These are phyloP conservation scores for Tricholoma sp. DNA, from an alignment of 768 basidiomycete genomes.

Conservation along the genomic window DNA sequence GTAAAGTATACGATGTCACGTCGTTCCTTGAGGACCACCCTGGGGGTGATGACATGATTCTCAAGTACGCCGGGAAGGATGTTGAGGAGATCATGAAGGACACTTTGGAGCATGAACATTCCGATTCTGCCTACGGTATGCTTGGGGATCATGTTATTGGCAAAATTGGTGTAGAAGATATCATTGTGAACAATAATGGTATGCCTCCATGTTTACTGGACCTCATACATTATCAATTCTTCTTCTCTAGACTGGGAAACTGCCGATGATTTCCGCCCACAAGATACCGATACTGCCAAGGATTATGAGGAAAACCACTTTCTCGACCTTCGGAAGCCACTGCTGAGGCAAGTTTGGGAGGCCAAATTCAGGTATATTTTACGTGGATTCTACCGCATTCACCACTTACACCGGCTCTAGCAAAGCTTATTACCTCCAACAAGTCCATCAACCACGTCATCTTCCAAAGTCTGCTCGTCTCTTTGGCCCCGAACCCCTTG, in stretches of 20 bases:
- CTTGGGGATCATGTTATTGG: conserved; percentile 86
- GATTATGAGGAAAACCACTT: conserved; percentile 92
- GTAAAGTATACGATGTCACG: conserved; percentile 90
- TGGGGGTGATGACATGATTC: conserved; percentile 89
- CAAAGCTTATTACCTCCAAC: conserved; percentile 93
- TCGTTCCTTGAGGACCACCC: conserved; percentile 84
- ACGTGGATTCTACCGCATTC: conserved; percentile 1
- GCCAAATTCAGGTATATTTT: conserved; percentile 68
- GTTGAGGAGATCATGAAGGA: conserved; percentile 80
- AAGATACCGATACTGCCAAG: conserved; percentile 73
- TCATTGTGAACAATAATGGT: conserved; percentile 59
- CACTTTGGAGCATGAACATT: conserved; percentile 78
- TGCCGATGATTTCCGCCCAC: conserved; percentile 85
- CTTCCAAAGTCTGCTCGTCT: conserved; percentile 77
- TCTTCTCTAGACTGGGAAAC: conserved; percentile 74
- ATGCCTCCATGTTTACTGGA: not conserved
- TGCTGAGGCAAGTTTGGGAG: conserved; percentile 83
- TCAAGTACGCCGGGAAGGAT: conserved; percentile 80
- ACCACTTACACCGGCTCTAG: conserved; percentile 29
- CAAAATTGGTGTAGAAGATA: conserved; percentile 68
- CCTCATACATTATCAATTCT: not conserved
- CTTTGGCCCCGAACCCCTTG: conserved; percentile 77
- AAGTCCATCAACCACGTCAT: conserved; percentile 96
- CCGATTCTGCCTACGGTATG: conserved; percentile 88
- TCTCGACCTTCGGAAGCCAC: conserved; percentile 80